A percentile compares a stretch with the other conserved stretches of the same genome.
These are phyloP conservation scores for Russula abietina DNA, from an alignment of 768 basidiomycete genomes.

Conservation along the genomic window DNA sequence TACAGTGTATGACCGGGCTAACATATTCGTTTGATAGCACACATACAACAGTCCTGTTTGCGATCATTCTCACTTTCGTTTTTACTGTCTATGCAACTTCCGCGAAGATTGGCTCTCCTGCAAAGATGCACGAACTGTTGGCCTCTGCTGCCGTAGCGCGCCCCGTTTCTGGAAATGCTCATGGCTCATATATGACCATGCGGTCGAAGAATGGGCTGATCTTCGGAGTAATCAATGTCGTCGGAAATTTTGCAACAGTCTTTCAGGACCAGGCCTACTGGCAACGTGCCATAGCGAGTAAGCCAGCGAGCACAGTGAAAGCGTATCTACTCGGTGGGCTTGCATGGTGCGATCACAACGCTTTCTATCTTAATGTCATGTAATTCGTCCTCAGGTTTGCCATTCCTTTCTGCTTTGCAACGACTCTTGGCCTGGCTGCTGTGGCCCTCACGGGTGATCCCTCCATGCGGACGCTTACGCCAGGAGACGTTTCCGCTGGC, in stretches of 20 bases:
- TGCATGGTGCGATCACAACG: constrained; percentile 55
- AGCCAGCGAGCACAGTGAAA: constrained; percentile 80
- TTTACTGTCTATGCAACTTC: constrained; percentile 82
- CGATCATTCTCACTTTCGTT: constrained; percentile 69
- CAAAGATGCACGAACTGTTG: constrained; percentile 75
- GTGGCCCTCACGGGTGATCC: constrained; percentile 68
- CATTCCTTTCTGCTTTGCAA: constrained; percentile 82
- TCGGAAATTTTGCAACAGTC: constrained; percentile 73
- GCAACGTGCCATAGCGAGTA: constrained; percentile 85
- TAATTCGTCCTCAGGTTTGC: constrained; percentile 49
- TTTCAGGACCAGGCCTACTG: constrained; percentile 69
- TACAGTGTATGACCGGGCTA: neutral
- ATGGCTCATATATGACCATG: constrained; percentile 70
- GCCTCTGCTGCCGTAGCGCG: constrained; percentile 42
- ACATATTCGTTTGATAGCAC: constrained; percentile 43
- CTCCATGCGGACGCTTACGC: constrained; percentile 45
- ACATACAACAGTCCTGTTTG: constrained; percentile 80
- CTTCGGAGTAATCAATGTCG: constrained; percentile 79
- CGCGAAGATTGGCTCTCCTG: constrained; percentile 70
- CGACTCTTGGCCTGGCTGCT: constrained; percentile 80
- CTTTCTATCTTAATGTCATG: neutral
- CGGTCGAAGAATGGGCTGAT: constrained; percentile 53
- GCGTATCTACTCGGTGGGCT: constrained; percentile 86
- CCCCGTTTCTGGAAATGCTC: constrained; percentile 77
- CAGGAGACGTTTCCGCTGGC: constrained; percentile 78